Percentiles rank a stretch among this genome's conserved stretches.
Evolutionary conservation across 2,329 filamentous ascomycete genomes (phyloP).

Genomic region (Pseudogymnoascus sp.): DNA sequence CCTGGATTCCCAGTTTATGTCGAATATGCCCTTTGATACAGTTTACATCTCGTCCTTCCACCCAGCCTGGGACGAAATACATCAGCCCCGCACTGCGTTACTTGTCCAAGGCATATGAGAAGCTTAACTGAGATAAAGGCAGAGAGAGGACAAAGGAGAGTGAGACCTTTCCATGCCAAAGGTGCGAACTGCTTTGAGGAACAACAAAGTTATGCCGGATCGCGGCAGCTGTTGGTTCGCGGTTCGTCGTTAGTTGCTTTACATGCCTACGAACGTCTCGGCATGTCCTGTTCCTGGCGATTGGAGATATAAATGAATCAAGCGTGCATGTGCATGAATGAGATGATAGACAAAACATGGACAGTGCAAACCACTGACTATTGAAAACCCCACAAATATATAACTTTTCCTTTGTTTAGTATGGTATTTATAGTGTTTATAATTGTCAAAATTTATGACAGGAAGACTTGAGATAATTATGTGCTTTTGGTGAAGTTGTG

Average conservation of each 20-base stretch:
- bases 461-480: neutral
- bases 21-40: neutral
- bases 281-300: neutral
- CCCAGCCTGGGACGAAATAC: neutral
- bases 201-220: no score
- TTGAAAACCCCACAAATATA: neutral
- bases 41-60: neutral
- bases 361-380: neutral
- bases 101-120: neutral
- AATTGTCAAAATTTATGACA: neutral
- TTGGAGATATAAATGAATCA: neutral
- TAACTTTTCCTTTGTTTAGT: neutral
- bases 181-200: no score
- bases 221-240: neutral
- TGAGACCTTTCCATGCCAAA: neutral
- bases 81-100: neutral
- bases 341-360: neutral
- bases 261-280: neutral
- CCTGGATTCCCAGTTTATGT: neutral
- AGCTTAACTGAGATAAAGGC: neutral
- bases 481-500: neutral
- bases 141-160: neutral
- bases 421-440: neutral
- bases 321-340: neutral
- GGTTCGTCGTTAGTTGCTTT: neutral